These are phyloP conservation scores for Wilhelminamyces savonicus DNA, from an alignment of 805 yeast species.

Conservation along the genomic window DNA sequence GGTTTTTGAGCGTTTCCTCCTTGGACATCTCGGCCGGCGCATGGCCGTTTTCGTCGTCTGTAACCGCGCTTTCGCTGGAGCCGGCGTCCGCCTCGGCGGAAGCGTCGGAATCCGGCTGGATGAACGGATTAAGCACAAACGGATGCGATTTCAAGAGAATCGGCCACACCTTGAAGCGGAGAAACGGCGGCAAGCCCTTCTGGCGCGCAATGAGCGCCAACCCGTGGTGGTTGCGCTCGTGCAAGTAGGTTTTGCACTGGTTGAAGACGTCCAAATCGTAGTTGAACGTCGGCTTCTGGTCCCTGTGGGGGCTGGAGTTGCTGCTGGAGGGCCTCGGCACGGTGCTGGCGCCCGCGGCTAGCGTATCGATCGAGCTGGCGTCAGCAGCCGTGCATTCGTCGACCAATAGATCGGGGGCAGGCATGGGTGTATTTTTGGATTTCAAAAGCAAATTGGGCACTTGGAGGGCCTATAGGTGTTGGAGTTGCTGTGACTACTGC, in stretches of 20 bases:
- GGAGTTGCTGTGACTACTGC: no score
- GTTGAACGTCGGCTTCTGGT: conserved; percentile 17
- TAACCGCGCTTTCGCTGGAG: conserved; percentile 10
- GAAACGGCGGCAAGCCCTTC: conserved; percentile 77
- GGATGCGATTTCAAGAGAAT: conserved; percentile 76
- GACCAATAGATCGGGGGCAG: background rate
- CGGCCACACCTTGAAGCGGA: conserved; percentile 83
- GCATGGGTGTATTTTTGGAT: no score
- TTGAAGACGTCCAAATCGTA: conserved; percentile 43
- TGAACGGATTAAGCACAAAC: conserved; percentile 68
- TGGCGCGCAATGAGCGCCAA: conserved; percentile 77
- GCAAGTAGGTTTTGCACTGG: conserved; percentile 50
- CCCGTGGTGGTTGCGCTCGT: conserved; percentile 60
- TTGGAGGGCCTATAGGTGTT: no score
- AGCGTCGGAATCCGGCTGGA: conserved; percentile 50
- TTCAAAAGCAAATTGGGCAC: no score
- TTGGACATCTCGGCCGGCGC: background rate
- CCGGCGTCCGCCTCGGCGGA: no score
- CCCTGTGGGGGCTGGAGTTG: background rate
- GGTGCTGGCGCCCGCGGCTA: no score
- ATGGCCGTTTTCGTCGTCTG: conserved; percentile 6
- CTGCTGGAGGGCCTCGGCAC: no score
- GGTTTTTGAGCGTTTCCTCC: conserved; percentile 19
- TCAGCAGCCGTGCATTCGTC: no score
- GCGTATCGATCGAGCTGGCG: no score